phyloP scores from a whole-genome alignment of 1,284 basidiomycete species.

The Fomes fomentarius region DNA sequence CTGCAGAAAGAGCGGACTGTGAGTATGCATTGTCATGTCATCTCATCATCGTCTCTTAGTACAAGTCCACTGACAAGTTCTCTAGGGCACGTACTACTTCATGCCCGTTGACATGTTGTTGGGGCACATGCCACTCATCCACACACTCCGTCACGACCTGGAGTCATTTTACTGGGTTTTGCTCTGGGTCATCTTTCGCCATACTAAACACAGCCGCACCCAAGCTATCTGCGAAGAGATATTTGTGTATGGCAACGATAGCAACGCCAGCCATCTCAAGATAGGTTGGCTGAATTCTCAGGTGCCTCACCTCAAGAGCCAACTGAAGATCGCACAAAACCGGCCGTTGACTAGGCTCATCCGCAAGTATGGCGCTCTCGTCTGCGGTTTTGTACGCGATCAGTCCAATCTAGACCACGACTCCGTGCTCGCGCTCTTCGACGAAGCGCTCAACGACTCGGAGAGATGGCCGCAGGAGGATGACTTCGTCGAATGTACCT shows the following conservation, averaged over 20 bases:
- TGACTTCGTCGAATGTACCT: neutral
- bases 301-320: too few relatives aligned
- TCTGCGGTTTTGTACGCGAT: too few relatives aligned
- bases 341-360: too few relatives aligned
- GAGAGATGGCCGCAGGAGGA: neutral
- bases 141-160: neutral
- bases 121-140: neutral
- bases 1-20: constrained; percentile 13
- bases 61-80: too few relatives aligned
- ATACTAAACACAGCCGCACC: neutral
- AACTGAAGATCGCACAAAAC: too few relatives aligned
- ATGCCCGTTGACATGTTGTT: constrained; percentile 11
- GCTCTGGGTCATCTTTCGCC: constrained; percentile 5
- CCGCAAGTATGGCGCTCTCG: too few relatives aligned
- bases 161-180: constrained; percentile 6
- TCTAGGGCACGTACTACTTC: constrained; percentile 20
- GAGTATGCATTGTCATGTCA: neutral
- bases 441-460: neutral
- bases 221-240: neutral
- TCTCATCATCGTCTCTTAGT: too few relatives aligned
- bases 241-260: neutral
- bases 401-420: neutral
- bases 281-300: neutral
- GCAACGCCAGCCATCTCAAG: neutral
- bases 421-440: neutral